Percentiles rank a stretch among this genome's conserved stretches.
Evolutionary conservation across 352 stramenopile genomes (phyloP).

Genomic region (Nothophytophthora sp.): DNA sequence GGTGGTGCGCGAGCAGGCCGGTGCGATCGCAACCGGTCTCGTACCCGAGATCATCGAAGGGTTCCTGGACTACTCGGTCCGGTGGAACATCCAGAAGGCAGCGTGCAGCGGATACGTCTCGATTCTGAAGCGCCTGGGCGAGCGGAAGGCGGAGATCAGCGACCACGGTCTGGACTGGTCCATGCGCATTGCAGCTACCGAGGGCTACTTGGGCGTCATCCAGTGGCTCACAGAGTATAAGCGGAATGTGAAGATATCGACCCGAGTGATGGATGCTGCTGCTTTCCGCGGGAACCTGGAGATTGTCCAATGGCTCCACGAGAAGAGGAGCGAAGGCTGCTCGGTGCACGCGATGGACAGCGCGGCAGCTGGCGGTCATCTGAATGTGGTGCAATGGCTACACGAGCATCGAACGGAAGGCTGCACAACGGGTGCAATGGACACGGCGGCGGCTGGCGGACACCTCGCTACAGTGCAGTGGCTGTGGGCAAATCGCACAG

Average conservation of each 20-base stretch:
- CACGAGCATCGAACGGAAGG: slow-evolving; percentile 55
- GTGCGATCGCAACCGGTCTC: slow-evolving; percentile 30
- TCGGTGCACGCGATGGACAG: slow-evolving; percentile 61
- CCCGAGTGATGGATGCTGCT: slow-evolving; percentile 65
- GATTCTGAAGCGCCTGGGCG: slow-evolving; percentile 44
- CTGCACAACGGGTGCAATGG: slow-evolving; percentile 63
- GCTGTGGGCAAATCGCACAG: slow-evolving; percentile 50
- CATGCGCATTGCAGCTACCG: slow-evolving; percentile 44
- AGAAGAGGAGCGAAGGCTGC: slow-evolving; percentile 57
- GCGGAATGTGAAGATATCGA: slow-evolving; percentile 31
- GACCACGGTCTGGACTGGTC: slow-evolving; percentile 60
- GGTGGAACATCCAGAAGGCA: slow-evolving; percentile 59
- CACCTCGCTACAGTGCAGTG: slow-evolving; percentile 56
- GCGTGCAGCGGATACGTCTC: slow-evolving; percentile 48
- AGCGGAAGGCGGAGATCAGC: slow-evolving; percentile 35
- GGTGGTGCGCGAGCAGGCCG: slow-evolving; percentile 30
- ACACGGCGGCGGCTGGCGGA: slow-evolving; percentile 53
- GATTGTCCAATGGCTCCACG: slow-evolving; percentile 61
- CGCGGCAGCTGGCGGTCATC: slow-evolving; percentile 51
- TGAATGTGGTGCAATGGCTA: slow-evolving; percentile 58
- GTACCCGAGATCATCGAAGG: slow-evolving; percentile 42
- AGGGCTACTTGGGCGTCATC: slow-evolving; percentile 36
- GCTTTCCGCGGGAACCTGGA: slow-evolving; percentile 56
- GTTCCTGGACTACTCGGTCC: slow-evolving; percentile 53
- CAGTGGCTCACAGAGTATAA: slow-evolving; percentile 41